These are phyloP conservation scores for Chalciporus chontae DNA, from an alignment of 768 basidiomycete genomes.

Conservation along the genomic window DNA sequence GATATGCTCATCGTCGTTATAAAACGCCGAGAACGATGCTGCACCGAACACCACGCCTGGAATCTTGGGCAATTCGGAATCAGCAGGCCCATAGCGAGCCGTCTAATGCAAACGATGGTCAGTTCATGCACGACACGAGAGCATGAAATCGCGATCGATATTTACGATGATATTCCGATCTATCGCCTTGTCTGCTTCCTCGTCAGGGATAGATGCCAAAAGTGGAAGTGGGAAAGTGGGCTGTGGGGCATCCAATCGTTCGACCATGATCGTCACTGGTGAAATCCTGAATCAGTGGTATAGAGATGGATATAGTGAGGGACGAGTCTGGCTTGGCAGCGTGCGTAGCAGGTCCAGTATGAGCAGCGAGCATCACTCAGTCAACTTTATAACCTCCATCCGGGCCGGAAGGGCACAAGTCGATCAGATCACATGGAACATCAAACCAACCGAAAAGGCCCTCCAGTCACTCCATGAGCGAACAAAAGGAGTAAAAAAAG, in stretches of 20 bases:
- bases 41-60: slow-evolving; percentile 67
- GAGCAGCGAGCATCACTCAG: neutral
- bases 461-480: slow-evolving; percentile 3
- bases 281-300: neutral
- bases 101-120: slow-evolving; percentile 21
- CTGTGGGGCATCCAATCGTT: slow-evolving; percentile 40
- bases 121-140: neutral
- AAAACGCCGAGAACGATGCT: slow-evolving; percentile 62
- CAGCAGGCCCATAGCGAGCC: slow-evolving; percentile 27
- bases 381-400: neutral
- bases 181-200: slow-evolving; percentile 37
- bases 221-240: slow-evolving; percentile 38
- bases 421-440: slow-evolving; percentile 2
- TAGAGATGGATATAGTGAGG: neutral
- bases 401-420: neutral
- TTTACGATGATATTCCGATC: slow-evolving; percentile 34
- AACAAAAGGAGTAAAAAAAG: slow-evolving; percentile 1
- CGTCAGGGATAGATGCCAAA: slow-evolving; percentile 40
- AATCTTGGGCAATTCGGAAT: slow-evolving; percentile 31
- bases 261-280: slow-evolving; percentile 33
- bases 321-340: too few species aligned
- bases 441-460: neutral
- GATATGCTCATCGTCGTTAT: slow-evolving; percentile 61
- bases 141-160: neutral
- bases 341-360: neutral